A percentile compares a stretch with the other conserved stretches of the same genome.
Conservation (phyloP, 257 asterid genomes). For the Solanum medicagineum region DNA sequence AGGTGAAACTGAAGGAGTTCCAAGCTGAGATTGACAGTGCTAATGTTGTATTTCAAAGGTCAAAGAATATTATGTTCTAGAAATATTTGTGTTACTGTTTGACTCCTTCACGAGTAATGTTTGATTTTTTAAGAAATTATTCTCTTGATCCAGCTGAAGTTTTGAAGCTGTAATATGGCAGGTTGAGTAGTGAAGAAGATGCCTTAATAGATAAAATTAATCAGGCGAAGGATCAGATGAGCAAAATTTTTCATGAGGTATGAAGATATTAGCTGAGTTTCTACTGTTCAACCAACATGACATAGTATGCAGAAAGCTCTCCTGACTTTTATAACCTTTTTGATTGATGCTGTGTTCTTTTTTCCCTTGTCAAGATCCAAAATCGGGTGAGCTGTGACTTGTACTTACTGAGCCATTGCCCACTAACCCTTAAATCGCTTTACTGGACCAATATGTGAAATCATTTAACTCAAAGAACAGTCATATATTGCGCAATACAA, state of each 20-base stretch:
- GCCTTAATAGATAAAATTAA: constrained; percentile 18
- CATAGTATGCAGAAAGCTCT: background rate
- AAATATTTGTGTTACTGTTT: background rate
- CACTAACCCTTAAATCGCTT: background rate
- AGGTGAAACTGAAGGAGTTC: constrained; percentile 44
- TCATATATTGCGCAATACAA: background rate
- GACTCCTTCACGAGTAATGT: background rate
- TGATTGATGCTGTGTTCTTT: background rate
- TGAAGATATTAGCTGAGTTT: background rate
- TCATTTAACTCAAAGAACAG: background rate
- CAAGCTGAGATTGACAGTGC: constrained; percentile 47
- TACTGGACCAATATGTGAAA: background rate
- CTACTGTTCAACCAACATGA: background rate
- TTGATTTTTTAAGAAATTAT: background rate
- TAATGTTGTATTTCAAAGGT: constrained; percentile 41
- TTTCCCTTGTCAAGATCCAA: background rate
- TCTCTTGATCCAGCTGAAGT: constrained; percentile 16
- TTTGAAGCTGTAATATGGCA: constrained; percentile 13
- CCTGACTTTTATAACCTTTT: background rate
- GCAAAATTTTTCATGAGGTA: constrained; percentile 40
- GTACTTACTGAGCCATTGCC: background rate
- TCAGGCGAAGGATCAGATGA: constrained; percentile 30
- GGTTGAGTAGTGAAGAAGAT: constrained; percentile 62
- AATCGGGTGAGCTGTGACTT: background rate
- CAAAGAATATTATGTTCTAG: background rate